Conservation (phyloP, 2,329 filamentous ascomycete species). For the Mycogone perniciosa region DNA sequence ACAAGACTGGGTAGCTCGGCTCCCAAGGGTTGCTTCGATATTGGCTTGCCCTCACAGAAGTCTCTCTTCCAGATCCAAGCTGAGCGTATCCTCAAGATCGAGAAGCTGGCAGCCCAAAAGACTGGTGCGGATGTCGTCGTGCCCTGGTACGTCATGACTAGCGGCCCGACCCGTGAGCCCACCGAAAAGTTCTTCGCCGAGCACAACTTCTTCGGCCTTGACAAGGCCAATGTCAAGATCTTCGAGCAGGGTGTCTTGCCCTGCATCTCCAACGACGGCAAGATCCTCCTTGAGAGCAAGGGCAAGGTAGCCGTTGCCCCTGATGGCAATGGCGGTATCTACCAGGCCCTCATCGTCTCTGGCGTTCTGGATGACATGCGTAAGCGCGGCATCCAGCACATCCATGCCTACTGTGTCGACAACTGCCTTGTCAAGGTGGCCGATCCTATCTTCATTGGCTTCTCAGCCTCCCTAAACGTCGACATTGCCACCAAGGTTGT, state of each 20-base stretch:
- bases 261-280: slow-evolving; percentile 95
- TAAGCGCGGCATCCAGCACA: slow-evolving; percentile 83
- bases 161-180: slow-evolving; percentile 81
- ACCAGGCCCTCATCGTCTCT: slow-evolving; percentile 78
- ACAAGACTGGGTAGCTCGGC: slow-evolving; percentile 90
- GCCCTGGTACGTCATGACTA: slow-evolving; percentile 99
- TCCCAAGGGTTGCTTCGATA: slow-evolving; percentile 96
- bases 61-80: slow-evolving; percentile 97
- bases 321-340: slow-evolving; percentile 95
- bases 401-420: slow-evolving; percentile 97
- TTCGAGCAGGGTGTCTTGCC: slow-evolving; percentile 97
- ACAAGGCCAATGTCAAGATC: slow-evolving; percentile 78
- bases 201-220: slow-evolving; percentile 84
- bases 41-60: slow-evolving; percentile 87
- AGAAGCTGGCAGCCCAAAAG: slow-evolving; percentile 71
- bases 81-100: slow-evolving; percentile 82
- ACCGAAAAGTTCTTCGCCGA: slow-evolving; percentile 93
- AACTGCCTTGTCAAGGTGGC: slow-evolving; percentile 99
- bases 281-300: slow-evolving; percentile 91
- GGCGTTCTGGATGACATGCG: slow-evolving; percentile 83
- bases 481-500: slow-evolving; percentile 99
- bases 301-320: slow-evolving; percentile 88
- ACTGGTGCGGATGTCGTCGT: slow-evolving; percentile 57
- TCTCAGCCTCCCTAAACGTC: slow-evolving; percentile 78
- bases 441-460: slow-evolving; percentile 91